phyloP scores from a whole-genome alignment of 768 basidiomycete genomes.

The Glaciozyma martinii region DNA sequence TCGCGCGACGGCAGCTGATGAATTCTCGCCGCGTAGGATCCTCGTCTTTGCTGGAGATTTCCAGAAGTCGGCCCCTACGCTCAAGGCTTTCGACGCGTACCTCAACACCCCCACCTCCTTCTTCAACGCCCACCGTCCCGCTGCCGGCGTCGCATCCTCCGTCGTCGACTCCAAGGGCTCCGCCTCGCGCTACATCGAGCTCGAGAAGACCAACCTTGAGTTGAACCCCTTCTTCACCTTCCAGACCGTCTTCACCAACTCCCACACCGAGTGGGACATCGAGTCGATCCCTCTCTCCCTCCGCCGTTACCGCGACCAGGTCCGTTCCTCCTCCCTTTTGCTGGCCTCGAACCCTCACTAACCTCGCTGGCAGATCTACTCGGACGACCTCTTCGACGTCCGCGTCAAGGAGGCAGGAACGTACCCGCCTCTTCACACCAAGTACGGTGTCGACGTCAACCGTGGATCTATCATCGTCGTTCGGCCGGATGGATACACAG shows the following conservation, averaged over 20 bases:
- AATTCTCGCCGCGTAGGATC: neutral
- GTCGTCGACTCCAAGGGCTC: slow-evolving; percentile 25
- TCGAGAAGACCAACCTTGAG: slow-evolving; percentile 15
- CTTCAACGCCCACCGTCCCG: slow-evolving; percentile 32
- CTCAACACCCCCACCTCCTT: slow-evolving; percentile 32
- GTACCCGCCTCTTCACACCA: slow-evolving; percentile 32
- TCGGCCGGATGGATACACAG: slow-evolving; percentile 40
- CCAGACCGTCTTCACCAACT: slow-evolving; percentile 32
- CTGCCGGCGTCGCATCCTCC: slow-evolving; percentile 22
- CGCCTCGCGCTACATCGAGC: slow-evolving; percentile 25
- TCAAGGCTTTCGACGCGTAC: slow-evolving; percentile 28
- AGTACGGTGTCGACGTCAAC: slow-evolving; percentile 35
- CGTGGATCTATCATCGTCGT: slow-evolving; percentile 38
- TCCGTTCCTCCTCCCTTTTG: neutral
- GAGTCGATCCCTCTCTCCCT: slow-evolving; percentile 29
- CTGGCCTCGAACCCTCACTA: neutral
- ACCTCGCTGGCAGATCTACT: slow-evolving; percentile 22
- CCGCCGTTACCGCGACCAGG: slow-evolving; percentile 25
- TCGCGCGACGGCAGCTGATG: too few relatives aligned
- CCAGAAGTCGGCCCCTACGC: slow-evolving; percentile 1
- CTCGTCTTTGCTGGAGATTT: slow-evolving; percentile 32
- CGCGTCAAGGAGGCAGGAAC: slow-evolving; percentile 28
- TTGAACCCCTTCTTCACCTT: slow-evolving; percentile 36
- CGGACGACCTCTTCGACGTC: slow-evolving; percentile 32
- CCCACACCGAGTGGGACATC: slow-evolving; percentile 35